These are phyloP conservation scores for Metschnikowia dekortorum DNA, from an alignment of 805 yeast genomes.

Conservation along the genomic window DNA sequence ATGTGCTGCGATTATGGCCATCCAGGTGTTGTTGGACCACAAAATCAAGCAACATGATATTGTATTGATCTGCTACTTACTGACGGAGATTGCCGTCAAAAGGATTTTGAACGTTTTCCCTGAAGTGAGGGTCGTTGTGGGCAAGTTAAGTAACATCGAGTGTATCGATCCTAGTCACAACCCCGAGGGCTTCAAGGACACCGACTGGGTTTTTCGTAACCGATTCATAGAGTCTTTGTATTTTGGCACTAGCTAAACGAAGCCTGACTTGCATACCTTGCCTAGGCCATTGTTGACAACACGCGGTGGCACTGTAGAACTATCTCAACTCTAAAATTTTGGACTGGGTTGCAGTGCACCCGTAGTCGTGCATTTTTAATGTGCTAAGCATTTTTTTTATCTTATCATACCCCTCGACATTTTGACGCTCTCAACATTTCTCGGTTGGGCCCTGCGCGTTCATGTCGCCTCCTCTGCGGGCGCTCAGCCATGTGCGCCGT, in stretches of 20 bases:
- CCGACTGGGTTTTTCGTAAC: slow-evolving; percentile 56
- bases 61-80: slow-evolving; percentile 62
- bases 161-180: slow-evolving; percentile 22
- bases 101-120: slow-evolving; percentile 75
- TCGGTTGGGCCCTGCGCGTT: too few relatives aligned
- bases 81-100: slow-evolving; percentile 74
- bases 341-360: too few relatives aligned
- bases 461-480: too few relatives aligned
- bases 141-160: slow-evolving; percentile 49
- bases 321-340: too few relatives aligned
- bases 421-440: too few relatives aligned
- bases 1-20: slow-evolving; percentile 92
- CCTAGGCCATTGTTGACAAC: background rate
- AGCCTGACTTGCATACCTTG: background rate
- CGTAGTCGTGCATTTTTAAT: too few relatives aligned
- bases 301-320: background rate
- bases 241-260: slow-evolving; percentile 55
- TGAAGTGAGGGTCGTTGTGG: slow-evolving; percentile 63
- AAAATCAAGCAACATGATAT: slow-evolving; percentile 60
- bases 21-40: slow-evolving; percentile 81
- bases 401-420: too few relatives aligned
- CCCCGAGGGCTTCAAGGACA: slow-evolving; percentile 40
- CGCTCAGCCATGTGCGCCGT: too few relatives aligned
- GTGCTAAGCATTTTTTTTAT: too few relatives aligned
- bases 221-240: slow-evolving; percentile 74